Evolutionary conservation across 208 protist species (phyloP), one percentile per base, ranked within the genome.

Genomic region (Novymonas esmeraldas): DNA sequence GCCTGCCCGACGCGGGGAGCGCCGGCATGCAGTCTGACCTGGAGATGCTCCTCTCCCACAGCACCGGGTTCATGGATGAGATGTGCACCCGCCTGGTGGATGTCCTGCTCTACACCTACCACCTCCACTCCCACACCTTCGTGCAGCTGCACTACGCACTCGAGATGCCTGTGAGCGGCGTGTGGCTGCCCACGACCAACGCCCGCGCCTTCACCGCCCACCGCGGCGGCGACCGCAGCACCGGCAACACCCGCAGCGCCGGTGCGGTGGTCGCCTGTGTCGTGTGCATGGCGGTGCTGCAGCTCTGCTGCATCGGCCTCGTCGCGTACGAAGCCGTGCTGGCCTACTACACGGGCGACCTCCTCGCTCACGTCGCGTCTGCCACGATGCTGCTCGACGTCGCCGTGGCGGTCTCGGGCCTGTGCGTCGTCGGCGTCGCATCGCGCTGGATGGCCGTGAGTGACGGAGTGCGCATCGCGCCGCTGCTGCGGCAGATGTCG

Each of bases 91-190:
- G 64, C 1, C 42, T 70, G 1, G 54, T 70, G 3, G 64, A 70
- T 29, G 64, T 36, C 13, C 16, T 70, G 64, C 31, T 70, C 34
- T 70, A 52, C 45, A 33, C 52, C 39, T 69, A 69, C 63, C 63
- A 69, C 63, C 59, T 69, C 20, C 64, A 62, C 36, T 26, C 44
- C 4, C 39, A 56, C 31, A 70, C 39, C 5, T 62, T 70, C 18
- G n/a, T 62, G 31, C 64, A 45, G 10, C 34, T 63, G 33, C 64
- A 70, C 36, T 70, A 70, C 64, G 24, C 55, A 20, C 46, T 70
- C 42, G 64, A 70, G 42, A 56, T 61, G 16, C 64, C 64, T 1
- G 39, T 39, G 16, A 28, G 44, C 6, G 64, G 54, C 7, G 31
- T 45, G n/a, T 70, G 64, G 64, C 16, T 62, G n/a, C 31, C 64